phyloP scores from a whole-genome alignment of 2,329 filamentous ascomycete species.

The Fusarium sacchari region DNA sequence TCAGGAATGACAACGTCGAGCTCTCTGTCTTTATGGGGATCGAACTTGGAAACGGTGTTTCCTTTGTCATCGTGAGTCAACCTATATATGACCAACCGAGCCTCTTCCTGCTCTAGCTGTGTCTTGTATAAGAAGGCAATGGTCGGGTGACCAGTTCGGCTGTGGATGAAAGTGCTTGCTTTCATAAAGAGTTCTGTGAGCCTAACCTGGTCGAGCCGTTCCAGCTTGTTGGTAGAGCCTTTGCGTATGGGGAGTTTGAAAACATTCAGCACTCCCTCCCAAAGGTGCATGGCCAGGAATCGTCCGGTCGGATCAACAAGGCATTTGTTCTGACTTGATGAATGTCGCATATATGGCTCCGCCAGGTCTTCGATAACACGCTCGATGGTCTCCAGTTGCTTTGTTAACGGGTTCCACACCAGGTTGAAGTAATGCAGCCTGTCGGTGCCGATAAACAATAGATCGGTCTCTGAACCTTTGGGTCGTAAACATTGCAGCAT shows the following conservation, averaged over 20 bases:
- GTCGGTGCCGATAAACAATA: slow-evolving; percentile 93
- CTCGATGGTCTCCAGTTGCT: slow-evolving; percentile 62
- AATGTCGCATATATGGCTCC: slow-evolving; percentile 75
- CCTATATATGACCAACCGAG: slow-evolving; percentile 67
- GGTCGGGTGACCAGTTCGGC: slow-evolving; percentile 66
- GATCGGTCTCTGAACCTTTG: slow-evolving; percentile 76
- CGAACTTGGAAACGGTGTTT: slow-evolving; percentile 63
- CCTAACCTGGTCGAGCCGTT: slow-evolving; percentile 64
- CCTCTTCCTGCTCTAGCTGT: slow-evolving; percentile 61
- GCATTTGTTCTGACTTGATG: slow-evolving; percentile 84
- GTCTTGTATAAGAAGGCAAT: slow-evolving; percentile 69
- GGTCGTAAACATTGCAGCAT: slow-evolving; percentile 86
- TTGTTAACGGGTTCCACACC: slow-evolving; percentile 75
- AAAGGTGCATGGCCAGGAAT: slow-evolving; percentile 67
- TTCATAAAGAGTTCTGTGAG: slow-evolving; percentile 70
- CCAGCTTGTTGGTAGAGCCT: slow-evolving; percentile 55
- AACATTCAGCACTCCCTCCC: slow-evolving; percentile 68
- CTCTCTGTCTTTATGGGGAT: slow-evolving; percentile 64
- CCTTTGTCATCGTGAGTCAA: slow-evolving; percentile 69
- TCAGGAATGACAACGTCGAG: slow-evolving; percentile 64
- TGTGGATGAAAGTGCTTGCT: slow-evolving; percentile 65
- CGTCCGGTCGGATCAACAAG: slow-evolving; percentile 82
- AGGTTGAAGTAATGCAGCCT: slow-evolving; percentile 91
- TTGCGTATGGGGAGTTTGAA: slow-evolving; percentile 61
- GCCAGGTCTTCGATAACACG: slow-evolving; percentile 63